Percentiles rank a stretch among this genome's conserved stretches.
Evolutionary conservation across 768 basidiomycete species (phyloP).

Genomic region (Amanita thiersii): DNA sequence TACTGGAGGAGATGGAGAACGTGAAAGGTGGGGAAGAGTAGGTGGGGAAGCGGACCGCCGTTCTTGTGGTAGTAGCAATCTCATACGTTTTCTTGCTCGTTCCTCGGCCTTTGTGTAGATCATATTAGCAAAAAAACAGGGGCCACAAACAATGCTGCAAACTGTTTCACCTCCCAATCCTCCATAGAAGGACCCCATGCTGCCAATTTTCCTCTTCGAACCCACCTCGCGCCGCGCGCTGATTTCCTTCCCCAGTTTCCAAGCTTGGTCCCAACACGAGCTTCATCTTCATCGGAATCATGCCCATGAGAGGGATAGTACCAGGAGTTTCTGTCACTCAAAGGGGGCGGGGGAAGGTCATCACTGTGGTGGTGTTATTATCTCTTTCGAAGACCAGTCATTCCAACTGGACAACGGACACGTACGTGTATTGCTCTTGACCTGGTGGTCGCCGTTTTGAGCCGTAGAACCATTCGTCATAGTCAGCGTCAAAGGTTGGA

Average conservation of each 20-base stretch:
- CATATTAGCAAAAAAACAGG: too few species aligned
- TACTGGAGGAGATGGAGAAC: constrained; percentile 70
- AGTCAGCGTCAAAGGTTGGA: constrained; percentile 4
- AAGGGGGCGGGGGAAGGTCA: constrained; percentile 33
- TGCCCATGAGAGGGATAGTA: constrained; percentile 79
- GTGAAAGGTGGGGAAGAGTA: constrained; percentile 64
- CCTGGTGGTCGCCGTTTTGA: neutral
- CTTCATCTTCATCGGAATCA: constrained; percentile 55
- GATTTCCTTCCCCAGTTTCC: constrained; percentile 87
- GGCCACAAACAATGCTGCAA: too few species aligned
- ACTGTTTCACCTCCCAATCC: constrained; percentile 80
- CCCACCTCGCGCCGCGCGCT: constrained; percentile 70
- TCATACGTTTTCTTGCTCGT: constrained; percentile 74
- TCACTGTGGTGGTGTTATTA: constrained; percentile 14
- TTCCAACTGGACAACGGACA: neutral
- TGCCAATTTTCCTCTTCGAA: constrained; percentile 72
- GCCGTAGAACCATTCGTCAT: constrained; percentile 2
- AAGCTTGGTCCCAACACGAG: constrained; percentile 33
- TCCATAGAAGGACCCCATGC: constrained; percentile 81
- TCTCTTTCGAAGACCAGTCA: neutral
- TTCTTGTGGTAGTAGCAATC: constrained; percentile 52
- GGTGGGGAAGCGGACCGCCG: constrained; percentile 67
- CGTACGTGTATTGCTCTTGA: constrained; percentile 1
- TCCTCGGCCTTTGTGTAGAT: constrained; percentile 89
- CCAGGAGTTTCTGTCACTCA: constrained; percentile 73